Percentiles rank a stretch among this genome's conserved stretches.
Conservation (phyloP, 2,329 filamentous ascomycete species). For the Ophiocordyceps camponoti-saundersi region DNA sequence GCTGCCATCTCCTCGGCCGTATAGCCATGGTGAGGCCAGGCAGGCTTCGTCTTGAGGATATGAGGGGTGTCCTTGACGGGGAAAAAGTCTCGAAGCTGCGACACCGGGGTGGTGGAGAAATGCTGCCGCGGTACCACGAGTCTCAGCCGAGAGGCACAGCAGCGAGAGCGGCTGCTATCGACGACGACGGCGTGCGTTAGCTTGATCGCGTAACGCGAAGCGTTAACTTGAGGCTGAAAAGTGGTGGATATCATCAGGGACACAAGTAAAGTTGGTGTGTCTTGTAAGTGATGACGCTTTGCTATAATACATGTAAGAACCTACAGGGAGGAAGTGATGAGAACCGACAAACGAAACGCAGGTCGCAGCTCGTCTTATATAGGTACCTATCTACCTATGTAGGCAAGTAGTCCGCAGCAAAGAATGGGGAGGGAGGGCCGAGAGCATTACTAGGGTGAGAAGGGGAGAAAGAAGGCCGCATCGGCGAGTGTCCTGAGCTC, state of each 20-base stretch:
- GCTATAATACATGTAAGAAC: no score
- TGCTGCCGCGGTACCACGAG: slow-evolving; percentile 9
- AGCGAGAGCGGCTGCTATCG: slow-evolving; percentile 1
- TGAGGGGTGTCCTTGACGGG: slow-evolving; percentile 41
- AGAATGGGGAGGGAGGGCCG: neutral
- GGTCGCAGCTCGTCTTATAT: neutral
- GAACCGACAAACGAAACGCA: neutral
- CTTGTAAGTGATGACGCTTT: no score
- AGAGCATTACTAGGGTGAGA: neutral
- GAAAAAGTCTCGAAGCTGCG: slow-evolving; percentile 41
- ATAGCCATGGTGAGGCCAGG: slow-evolving; percentile 59
- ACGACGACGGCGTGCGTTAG: slow-evolving; percentile 5
- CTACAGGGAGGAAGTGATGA: neutral
- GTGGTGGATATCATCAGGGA: slow-evolving; percentile 11
- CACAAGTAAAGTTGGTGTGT: neutral
- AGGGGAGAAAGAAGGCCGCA: neutral
- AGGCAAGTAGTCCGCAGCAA: neutral
- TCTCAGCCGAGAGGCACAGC: slow-evolving; percentile 3
- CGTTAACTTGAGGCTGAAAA: slow-evolving; percentile 6
- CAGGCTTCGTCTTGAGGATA: slow-evolving; percentile 44
- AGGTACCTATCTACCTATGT: no score
- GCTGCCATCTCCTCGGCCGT: slow-evolving; percentile 62
- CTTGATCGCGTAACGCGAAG: slow-evolving; percentile 10
- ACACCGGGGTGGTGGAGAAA: slow-evolving; percentile 32
- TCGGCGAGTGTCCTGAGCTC: neutral